A percentile compares a stretch with the other conserved stretches of the same genome.
phyloP scores from a whole-genome alignment of 768 basidiomycete genomes.

The Boletus sp. region DNA sequence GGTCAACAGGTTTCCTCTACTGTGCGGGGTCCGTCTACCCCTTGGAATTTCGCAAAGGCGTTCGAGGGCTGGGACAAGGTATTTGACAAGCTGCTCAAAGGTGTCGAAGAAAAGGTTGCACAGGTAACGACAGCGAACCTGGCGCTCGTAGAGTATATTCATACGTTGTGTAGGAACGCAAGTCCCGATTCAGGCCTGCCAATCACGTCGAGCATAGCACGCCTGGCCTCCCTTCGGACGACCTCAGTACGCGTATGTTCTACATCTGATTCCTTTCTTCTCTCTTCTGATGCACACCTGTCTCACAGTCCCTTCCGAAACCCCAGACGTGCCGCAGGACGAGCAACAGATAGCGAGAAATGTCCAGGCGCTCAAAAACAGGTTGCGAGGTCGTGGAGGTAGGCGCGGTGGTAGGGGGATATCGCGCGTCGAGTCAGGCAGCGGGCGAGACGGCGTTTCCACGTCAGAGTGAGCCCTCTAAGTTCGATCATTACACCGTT shows the following conservation, averaged over 20 bases:
- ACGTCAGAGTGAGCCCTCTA: conserved; percentile 63
- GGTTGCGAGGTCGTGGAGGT: conserved; percentile 73
- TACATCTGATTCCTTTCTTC: not conserved
- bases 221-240: conserved; percentile 50
- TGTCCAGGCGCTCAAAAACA: conserved; percentile 83
- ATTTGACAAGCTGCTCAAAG: conserved; percentile 72
- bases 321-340: conserved; percentile 55
- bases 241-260: conserved; percentile 53
- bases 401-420: conserved; percentile 49
- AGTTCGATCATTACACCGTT: not conserved
- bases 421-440: conserved; percentile 48
- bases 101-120: conserved; percentile 72
- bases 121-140: conserved; percentile 41
- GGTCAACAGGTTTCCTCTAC: conserved; percentile 36
- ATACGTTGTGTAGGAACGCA: conserved; percentile 56
- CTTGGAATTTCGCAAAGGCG: conserved; percentile 68
- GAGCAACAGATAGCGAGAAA: conserved; percentile 92
- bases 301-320: conserved; percentile 43
- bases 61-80: conserved; percentile 79
- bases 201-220: conserved; percentile 36
- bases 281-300: not conserved
- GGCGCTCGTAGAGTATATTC: conserved; percentile 1
- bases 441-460: conserved; percentile 58
- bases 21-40: conserved; percentile 34
- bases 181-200: conserved; percentile 51